Evolutionary conservation across 2,329 filamentous ascomycete species (phyloP).

Genomic region (Aspergillus transmontanensis): DNA sequence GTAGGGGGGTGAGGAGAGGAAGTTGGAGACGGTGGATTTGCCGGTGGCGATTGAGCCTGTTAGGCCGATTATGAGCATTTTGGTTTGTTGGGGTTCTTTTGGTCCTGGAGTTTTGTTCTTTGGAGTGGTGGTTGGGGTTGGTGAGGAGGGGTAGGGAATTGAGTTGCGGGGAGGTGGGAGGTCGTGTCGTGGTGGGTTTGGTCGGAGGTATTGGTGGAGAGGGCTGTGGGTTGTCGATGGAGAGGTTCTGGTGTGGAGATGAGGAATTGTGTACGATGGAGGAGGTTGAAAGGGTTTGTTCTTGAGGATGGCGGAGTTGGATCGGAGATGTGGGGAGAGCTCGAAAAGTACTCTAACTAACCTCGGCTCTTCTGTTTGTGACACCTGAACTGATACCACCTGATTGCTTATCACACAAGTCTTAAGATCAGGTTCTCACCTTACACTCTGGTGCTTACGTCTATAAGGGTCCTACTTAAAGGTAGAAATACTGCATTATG

Average conservation of each 20-base stretch:
- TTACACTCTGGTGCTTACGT: not conserved
- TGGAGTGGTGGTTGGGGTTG: not conserved
- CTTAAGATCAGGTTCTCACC: not conserved
- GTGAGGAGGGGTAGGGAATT: constrained; percentile 1
- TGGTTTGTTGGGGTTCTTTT: not conserved
- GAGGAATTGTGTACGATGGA: not conserved
- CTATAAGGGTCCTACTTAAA: not conserved
- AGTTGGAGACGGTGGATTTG: constrained; percentile 89
- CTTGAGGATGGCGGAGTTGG: not conserved
- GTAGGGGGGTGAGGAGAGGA: constrained; percentile 80
- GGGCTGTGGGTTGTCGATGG: not conserved
- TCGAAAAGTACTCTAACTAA: not conserved
- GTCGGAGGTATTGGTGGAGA: not conserved
- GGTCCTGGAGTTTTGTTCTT: not conserved
- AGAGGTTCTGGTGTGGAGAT: not conserved
- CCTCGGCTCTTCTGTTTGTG: constrained; percentile 2
- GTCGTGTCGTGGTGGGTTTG: not conserved
- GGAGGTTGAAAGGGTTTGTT: not conserved
- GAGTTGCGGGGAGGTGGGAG: not conserved
- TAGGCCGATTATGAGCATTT: constrained; percentile 91
- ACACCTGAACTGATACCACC: not conserved
- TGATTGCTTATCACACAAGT: not conserved
- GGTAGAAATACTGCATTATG: not conserved
- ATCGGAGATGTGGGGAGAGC: constrained; percentile 14
- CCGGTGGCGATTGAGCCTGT: constrained; percentile 97